These are phyloP conservation scores for Penstemon barbatus DNA, from an alignment of 257 asterid genomes.

Conservation along the genomic window DNA sequence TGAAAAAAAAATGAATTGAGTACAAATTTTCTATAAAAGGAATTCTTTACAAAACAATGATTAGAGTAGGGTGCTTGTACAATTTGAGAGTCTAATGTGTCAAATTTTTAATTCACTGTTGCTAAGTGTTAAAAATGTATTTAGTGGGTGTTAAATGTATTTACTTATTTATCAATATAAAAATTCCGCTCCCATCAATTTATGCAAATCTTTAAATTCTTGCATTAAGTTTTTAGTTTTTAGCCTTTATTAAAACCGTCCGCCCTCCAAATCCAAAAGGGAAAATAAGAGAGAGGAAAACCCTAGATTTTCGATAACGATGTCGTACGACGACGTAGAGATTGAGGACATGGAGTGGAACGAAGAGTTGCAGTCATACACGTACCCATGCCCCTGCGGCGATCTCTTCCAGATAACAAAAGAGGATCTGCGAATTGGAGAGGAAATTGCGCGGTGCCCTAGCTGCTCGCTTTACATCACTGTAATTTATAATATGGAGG, in stretches of 20 bases:
- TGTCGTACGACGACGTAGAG: constrained; percentile 98
- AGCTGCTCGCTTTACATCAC: constrained; percentile 91
- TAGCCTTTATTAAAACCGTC: neutral
- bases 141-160: too few relatives aligned
- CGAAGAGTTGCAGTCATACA: constrained; percentile 69
- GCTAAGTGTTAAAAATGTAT: too few relatives aligned
- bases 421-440: constrained; percentile 79
- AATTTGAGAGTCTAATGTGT: too few relatives aligned
- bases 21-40: too few relatives aligned
- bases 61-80: too few relatives aligned
- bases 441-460: constrained; percentile 92
- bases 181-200: too few relatives aligned
- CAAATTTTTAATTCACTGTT: too few relatives aligned
- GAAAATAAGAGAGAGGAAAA: neutral
- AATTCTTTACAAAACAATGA: too few relatives aligned
- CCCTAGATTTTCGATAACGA: constrained; percentile 38
- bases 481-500: constrained; percentile 78
- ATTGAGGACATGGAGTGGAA: constrained; percentile 99
- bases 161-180: too few relatives aligned
- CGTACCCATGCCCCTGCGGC: constrained; percentile 96
- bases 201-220: too few relatives aligned
- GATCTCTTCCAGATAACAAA: constrained; percentile 86
- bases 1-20: too few relatives aligned
- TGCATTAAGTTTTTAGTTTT: too few relatives aligned
- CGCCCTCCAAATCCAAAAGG: constrained; percentile 16